These are phyloP conservation scores for Tuber umbilicatum DNA, from an alignment of 495 filamentous ascomycete species.

Conservation along the genomic window DNA sequence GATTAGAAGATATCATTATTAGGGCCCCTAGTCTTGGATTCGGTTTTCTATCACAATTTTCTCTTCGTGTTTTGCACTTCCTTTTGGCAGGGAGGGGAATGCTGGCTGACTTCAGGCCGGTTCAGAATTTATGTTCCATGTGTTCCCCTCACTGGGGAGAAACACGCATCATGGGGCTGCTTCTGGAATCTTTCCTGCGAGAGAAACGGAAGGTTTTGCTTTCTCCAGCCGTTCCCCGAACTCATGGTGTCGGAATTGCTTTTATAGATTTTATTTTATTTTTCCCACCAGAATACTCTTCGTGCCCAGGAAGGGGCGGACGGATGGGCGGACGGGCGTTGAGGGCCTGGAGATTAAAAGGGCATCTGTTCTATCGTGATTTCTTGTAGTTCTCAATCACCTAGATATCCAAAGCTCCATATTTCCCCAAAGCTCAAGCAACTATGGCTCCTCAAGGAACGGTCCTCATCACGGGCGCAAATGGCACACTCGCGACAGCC, in stretches of 20 bases:
- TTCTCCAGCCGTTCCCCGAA: background rate
- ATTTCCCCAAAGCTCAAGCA: background rate
- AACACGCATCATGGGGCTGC: background rate
- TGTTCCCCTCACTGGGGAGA: background rate
- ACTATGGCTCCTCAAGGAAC: background rate
- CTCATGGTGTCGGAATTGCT: background rate
- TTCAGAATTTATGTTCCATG: slow-evolving; percentile 1
- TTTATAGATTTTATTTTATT: slow-evolving; percentile 1
- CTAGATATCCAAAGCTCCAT: background rate
- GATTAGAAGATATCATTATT: background rate
- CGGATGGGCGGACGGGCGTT: background rate
- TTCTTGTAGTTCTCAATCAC: background rate
- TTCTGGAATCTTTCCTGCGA: slow-evolving; percentile 1
- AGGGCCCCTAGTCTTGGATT: background rate
- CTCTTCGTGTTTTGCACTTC: background rate
- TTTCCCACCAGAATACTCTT: background rate
- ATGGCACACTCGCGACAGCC: background rate
- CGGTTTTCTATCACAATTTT: background rate
- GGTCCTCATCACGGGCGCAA: slow-evolving; percentile 3
- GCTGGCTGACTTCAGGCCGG: background rate
- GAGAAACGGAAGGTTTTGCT: background rate
- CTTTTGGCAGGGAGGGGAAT: background rate
- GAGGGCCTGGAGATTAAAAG: background rate
- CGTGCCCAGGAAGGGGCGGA: background rate
- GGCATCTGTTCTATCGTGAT: background rate